These are phyloP conservation scores for Ophiostoma angusticollis DNA, from an alignment of 2,329 filamentous ascomycete species.

Conservation along the genomic window DNA sequence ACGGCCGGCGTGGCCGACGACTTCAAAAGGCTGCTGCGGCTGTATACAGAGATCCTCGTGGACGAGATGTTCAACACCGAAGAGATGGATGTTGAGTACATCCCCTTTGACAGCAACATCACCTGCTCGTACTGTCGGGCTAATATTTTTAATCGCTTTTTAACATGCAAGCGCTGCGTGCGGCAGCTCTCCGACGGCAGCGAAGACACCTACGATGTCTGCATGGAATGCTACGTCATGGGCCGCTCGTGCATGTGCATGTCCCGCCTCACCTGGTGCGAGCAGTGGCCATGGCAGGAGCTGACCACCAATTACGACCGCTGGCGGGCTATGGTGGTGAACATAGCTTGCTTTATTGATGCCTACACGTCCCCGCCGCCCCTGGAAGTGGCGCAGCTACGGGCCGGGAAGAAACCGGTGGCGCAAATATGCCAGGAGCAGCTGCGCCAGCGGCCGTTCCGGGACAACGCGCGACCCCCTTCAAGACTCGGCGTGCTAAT, in stretches of 20 bases:
- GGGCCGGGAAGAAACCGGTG: slow-evolving; percentile 60
- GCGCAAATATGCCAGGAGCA: slow-evolving; percentile 94
- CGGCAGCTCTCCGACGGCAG: slow-evolving; percentile 50
- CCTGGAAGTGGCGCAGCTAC: slow-evolving; percentile 55
- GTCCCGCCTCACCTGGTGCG: slow-evolving; percentile 76
- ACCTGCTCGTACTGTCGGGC: slow-evolving; percentile 92
- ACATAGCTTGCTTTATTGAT: slow-evolving; percentile 55
- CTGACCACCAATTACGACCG: slow-evolving; percentile 64
- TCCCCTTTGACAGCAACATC: slow-evolving; percentile 79
- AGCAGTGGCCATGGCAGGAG: slow-evolving; percentile 81
- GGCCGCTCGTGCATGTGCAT: slow-evolving; percentile 84
- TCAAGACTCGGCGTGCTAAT: slow-evolving; percentile 36
- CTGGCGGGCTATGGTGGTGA: slow-evolving; percentile 70
- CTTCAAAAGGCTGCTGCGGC: slow-evolving; percentile 64
- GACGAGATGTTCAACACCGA: slow-evolving; percentile 74
- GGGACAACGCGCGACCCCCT: slow-evolving; percentile 59
- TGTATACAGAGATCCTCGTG: slow-evolving; percentile 68
- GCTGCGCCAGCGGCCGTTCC: slow-evolving; percentile 64
- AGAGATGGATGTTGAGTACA: slow-evolving; percentile 58
- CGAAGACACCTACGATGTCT: slow-evolving; percentile 86
- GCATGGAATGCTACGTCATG: slow-evolving; percentile 98
- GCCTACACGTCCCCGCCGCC: slow-evolving; percentile 54
- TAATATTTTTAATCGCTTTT: slow-evolving; percentile 94
- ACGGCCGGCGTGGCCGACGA: slow-evolving; percentile 64
- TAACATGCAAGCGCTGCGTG: slow-evolving; percentile 81